Conservation (phyloP, 768 basidiomycete genomes). For the Dioszegia hungarica region DNA sequence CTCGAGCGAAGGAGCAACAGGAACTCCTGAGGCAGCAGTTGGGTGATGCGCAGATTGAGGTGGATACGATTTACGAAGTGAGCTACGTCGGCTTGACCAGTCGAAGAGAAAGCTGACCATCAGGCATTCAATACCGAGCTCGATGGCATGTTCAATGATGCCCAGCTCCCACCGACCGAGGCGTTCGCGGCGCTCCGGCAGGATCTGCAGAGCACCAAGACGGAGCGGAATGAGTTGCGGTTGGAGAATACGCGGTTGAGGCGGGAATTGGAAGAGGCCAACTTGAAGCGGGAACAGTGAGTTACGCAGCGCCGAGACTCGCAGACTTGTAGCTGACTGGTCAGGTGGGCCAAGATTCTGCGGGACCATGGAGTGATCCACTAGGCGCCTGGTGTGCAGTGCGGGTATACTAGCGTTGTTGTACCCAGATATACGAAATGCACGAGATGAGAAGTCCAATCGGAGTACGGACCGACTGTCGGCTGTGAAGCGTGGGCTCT, state of each 20-base stretch:
- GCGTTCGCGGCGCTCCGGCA: conserved; percentile 72
- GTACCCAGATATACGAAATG: not conserved
- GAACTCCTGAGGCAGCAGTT: conserved; percentile 74
- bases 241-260: conserved; percentile 73
- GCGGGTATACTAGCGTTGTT: not conserved
- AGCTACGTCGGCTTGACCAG: not conserved
- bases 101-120: conserved; percentile 2
- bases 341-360: conserved; percentile 64
- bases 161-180: conserved; percentile 72
- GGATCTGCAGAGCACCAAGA: conserved; percentile 71
- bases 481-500: too few species aligned
- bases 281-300: conserved; percentile 72
- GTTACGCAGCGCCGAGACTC: not conserved
- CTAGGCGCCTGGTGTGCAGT: not conserved
- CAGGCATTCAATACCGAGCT: conserved; percentile 93
- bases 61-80: conserved; percentile 91
- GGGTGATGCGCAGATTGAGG: conserved; percentile 72
- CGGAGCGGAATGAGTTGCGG: conserved; percentile 64
- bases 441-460: too few species aligned
- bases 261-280: conserved; percentile 23
- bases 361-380: conserved; percentile 17
- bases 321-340: not conserved
- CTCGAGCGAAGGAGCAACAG: conserved; percentile 61
- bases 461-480: too few species aligned
- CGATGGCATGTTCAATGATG: conserved; percentile 83